Base-by-base conservation (phyloP, 225 moss, liverwort and hornwort genomes). In the Lunularia cruciata region DNA sequence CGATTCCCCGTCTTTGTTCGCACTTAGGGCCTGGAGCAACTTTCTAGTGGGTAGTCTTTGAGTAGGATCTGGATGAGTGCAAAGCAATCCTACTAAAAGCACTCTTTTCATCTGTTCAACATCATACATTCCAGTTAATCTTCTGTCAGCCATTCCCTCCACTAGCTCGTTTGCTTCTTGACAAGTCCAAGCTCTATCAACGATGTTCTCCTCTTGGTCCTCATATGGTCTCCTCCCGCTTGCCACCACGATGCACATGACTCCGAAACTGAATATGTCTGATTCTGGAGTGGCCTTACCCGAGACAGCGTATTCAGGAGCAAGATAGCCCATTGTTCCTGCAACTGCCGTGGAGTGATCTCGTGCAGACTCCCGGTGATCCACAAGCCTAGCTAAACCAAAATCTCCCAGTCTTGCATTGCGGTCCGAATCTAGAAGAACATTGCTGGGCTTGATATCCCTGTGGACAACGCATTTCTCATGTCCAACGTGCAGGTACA, bases 401-500 rank as follows among this genome's bases (percentile, higher is more conserved):
- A 95, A 92, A 66, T 95, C 95, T 18, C 86, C 92, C 25, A 95
- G 89, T 62, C 83, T 80, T 23, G 88, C 88, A 59, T 82, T 84
- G 52, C 86, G 86, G 4, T 83, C 82, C 2, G 78, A 71, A 36
- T 88, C 88, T 36, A 95, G 76, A 18, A 95, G 78, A 5, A 95
- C 88, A 58, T 92, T 95, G 12, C 86, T 80, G 3, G 88, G 65
- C 72, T 95, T 95, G 57, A 95, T 88, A 55, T 95, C 95, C 46
- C 95, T 70, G 52, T 95, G 95, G 67, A 89, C 84, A 71, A 95
- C 90, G 57, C 89, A 86, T 22, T 89, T 88, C 49, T 77, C 73
- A 12, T 82, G 86, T 54, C 68, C 77, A 58, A 83, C 83, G 72
- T 94, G 94, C 56, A 95, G 72, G 74, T 89, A 95, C 3, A 81